Evolutionary conservation across 352 stramenopile genomes (phyloP).

Genomic region (Globisporangium polare): DNA sequence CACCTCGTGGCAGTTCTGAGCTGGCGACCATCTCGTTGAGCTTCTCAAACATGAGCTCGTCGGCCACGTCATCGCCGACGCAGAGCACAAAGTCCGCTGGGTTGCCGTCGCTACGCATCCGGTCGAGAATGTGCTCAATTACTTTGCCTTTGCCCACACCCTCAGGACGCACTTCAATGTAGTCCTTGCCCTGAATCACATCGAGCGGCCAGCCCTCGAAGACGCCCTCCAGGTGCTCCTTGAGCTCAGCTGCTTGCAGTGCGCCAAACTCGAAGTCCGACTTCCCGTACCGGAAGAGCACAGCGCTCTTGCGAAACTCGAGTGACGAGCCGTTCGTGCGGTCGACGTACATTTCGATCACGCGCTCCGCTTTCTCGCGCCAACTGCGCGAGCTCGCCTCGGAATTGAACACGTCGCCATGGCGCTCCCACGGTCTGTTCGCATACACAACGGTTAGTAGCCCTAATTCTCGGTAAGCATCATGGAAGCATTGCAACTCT

Average conservation of each 20-base stretch:
- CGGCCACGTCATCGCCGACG: conserved; percentile 97
- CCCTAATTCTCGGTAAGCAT: no score
- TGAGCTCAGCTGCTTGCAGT: conserved; percentile 96
- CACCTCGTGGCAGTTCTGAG: conserved; percentile 42
- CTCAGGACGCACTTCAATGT: conserved; percentile 97
- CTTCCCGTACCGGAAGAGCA: conserved; percentile 98
- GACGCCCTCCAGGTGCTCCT: conserved; percentile 95
- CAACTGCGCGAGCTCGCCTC: conserved; percentile 77
- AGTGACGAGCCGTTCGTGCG: conserved; percentile 98
- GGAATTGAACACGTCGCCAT: conserved; percentile 55
- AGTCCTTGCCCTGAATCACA: conserved; percentile 91
- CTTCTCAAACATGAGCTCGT: conserved; percentile 97
- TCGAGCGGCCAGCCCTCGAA: conserved; percentile 83
- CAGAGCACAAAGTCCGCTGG: conserved; percentile 96
- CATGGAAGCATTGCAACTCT: not conserved
- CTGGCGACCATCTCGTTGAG: conserved; percentile 48
- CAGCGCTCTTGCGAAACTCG: conserved; percentile 95
- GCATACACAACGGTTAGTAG: not conserved
- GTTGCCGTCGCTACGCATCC: conserved; percentile 56
- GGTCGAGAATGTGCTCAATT: conserved; percentile 89
- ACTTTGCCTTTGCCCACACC: conserved; percentile 97
- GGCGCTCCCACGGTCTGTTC: conserved; percentile 52
- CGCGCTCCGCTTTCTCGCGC: conserved; percentile 92
- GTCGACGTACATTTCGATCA: conserved; percentile 98
- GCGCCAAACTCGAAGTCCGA: conserved; percentile 98